Percentiles rank a stretch among this genome's conserved stretches.
phyloP scores from a whole-genome alignment of 2,329 filamentous ascomycete genomes.

The Verticillium klebahnii region DNA sequence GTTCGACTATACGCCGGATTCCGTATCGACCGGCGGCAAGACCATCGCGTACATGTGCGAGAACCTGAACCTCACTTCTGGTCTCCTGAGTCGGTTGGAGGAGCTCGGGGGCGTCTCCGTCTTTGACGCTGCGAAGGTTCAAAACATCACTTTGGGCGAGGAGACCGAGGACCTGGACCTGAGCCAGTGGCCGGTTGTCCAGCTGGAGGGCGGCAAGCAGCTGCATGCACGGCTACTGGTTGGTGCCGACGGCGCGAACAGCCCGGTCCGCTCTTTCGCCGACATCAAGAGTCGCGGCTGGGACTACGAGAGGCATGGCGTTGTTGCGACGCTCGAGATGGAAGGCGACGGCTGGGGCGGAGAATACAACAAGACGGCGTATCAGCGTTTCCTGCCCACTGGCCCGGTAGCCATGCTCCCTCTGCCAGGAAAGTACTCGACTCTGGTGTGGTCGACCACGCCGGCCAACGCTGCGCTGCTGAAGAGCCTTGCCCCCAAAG shows the following conservation, averaged over 20 bases:
- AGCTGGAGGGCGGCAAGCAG: slow-evolving; percentile 60
- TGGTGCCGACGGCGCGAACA: slow-evolving; percentile 92
- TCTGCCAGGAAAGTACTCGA: slow-evolving; percentile 75
- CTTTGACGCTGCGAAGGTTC: slow-evolving; percentile 73
- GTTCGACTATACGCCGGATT: slow-evolving; percentile 66
- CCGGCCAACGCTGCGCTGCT: slow-evolving; percentile 72
- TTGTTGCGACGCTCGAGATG: slow-evolving; percentile 83
- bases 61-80: slow-evolving; percentile 83
- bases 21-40: slow-evolving; percentile 42
- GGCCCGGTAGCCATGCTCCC: slow-evolving; percentile 91
- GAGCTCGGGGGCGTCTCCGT: slow-evolving; percentile 65
- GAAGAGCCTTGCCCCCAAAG: slow-evolving; percentile 65
- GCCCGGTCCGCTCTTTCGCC: slow-evolving; percentile 85
- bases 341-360: slow-evolving; percentile 54
- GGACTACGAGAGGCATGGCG: slow-evolving; percentile 87
- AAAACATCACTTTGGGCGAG: slow-evolving; percentile 71
- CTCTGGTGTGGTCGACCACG: slow-evolving; percentile 92
- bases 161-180: slow-evolving; percentile 68
- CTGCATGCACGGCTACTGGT: slow-evolving; percentile 81
- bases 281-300: slow-evolving; percentile 82
- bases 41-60: slow-evolving; percentile 96
- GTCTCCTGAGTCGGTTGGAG: slow-evolving; percentile 66
- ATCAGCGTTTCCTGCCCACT: slow-evolving; percentile 90
- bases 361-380: slow-evolving; percentile 66
- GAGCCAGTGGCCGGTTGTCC: slow-evolving; percentile 81